Conservation (phyloP, 192 early-diverging fungal genomes). For the Glomus cerebriforme region DNA sequence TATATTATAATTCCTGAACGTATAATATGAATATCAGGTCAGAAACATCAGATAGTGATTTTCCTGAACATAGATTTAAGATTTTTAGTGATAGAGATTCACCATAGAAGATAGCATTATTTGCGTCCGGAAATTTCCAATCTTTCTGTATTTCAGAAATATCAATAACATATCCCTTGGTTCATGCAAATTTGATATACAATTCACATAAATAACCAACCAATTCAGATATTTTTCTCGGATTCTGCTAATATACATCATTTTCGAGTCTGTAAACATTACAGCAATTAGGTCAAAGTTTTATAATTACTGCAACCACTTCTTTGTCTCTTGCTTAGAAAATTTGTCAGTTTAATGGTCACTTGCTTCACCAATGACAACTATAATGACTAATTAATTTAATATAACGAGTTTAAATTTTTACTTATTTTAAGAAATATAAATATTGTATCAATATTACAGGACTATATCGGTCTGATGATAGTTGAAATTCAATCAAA, state of each 20-base stretch:
- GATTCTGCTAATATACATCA: not conserved
- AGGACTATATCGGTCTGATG: too few species aligned
- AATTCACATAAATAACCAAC: not conserved
- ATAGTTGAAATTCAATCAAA: too few species aligned
- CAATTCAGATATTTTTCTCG: not conserved
- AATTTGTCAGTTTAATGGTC: not conserved
- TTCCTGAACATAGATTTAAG: not conserved
- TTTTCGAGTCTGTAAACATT: not conserved
- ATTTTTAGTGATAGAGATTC: not conserved
- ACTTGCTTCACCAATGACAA: not conserved
- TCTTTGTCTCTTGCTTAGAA: not conserved
- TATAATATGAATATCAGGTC: too few species aligned
- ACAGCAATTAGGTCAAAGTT: not conserved
- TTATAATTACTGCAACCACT: not conserved
- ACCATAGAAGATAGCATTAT: not conserved
- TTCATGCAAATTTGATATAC: not conserved
- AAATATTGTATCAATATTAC: too few species aligned
- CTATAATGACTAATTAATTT: too few species aligned
- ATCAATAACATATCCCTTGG: not conserved
- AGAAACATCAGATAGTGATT: too few species aligned
- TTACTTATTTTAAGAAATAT: too few species aligned
- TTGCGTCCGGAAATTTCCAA: not conserved
- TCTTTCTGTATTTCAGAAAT: not conserved
- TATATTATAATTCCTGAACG: too few species aligned
- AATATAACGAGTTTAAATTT: too few species aligned